phyloP scores from a whole-genome alignment of 2,329 filamentous ascomycete species.

The Diplodia scrobiculata region DNA sequence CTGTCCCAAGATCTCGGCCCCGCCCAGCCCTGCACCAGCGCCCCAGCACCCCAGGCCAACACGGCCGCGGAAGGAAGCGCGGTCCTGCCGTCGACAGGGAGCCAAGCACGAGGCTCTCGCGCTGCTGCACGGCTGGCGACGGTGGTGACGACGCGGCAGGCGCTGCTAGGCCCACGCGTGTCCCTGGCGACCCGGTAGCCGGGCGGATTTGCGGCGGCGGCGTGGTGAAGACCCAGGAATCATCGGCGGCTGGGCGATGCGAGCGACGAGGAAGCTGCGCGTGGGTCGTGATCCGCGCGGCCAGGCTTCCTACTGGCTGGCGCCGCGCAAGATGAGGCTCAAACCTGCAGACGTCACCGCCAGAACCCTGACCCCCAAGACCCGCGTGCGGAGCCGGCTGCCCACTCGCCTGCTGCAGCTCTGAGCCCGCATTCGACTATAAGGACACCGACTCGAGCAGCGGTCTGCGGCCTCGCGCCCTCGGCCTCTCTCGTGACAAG shows the following conservation, averaged over 20 bases:
- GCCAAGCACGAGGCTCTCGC: neutral
- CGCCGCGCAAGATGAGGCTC: conserved; percentile 12
- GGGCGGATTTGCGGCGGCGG: neutral
- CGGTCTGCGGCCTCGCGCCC: conserved; percentile 1
- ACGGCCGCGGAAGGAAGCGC: conserved; percentile 5
- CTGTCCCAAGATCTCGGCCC: conserved; percentile 18
- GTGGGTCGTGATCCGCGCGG: conserved; percentile 11
- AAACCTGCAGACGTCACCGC: conserved; percentile 2
- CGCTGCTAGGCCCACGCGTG: neutral
- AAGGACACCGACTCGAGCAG: conserved; percentile 5
- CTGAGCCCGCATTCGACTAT: conserved; percentile 5
- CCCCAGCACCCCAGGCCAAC: neutral
- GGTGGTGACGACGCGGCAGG: neutral
- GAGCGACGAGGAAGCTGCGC: neutral
- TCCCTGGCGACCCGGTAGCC: conserved; percentile 6
- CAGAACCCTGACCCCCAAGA: neutral
- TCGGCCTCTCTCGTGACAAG: conserved; percentile 9
- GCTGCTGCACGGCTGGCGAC: neutral
- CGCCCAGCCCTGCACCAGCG: conserved; percentile 8
- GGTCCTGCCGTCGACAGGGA: neutral
- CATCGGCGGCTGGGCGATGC: neutral
- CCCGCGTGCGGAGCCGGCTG: neutral
- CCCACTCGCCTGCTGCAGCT: neutral
- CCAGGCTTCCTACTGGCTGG: conserved; percentile 24
- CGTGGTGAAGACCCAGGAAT: neutral